Conservation (phyloP, 305 asterid genomes). For the Plantago lanceolata region DNA sequence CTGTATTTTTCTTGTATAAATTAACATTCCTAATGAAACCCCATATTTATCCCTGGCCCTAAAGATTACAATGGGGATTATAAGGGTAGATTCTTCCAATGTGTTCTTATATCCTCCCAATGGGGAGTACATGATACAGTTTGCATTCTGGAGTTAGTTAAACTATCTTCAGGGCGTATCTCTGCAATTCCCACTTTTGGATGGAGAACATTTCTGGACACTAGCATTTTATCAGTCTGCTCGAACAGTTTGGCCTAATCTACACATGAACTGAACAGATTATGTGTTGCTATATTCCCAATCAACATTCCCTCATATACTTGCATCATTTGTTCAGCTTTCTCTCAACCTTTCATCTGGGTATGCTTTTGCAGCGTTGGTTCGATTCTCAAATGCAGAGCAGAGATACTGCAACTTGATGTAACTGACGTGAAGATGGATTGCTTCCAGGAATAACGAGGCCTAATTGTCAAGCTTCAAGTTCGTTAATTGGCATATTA, state of each 20-base stretch:
- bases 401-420: slow-evolving; percentile 89
- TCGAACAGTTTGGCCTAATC: no score
- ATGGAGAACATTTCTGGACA: no score
- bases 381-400: slow-evolving; percentile 85
- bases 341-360: background rate
- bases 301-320: background rate
- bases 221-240: no score
- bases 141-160: no score
- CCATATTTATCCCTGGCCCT: background rate
- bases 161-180: no score
- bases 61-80: background rate
- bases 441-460: slow-evolving; percentile 46
- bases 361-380: slow-evolving; percentile 56
- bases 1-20: background rate
- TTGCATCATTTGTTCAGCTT: no score
- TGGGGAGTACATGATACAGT: no score
- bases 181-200: no score
- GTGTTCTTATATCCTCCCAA: no score
- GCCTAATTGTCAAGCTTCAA: background rate
- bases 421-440: slow-evolving; percentile 98
- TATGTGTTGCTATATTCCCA: background rate
- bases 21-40: background rate
- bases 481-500: background rate
- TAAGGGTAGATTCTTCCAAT: no score
- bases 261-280: no score